Evolutionary conservation across 768 basidiomycete species (phyloP), one percentile per base, ranked within the genome.

Genomic region (Boletus reticuloceps): DNA sequence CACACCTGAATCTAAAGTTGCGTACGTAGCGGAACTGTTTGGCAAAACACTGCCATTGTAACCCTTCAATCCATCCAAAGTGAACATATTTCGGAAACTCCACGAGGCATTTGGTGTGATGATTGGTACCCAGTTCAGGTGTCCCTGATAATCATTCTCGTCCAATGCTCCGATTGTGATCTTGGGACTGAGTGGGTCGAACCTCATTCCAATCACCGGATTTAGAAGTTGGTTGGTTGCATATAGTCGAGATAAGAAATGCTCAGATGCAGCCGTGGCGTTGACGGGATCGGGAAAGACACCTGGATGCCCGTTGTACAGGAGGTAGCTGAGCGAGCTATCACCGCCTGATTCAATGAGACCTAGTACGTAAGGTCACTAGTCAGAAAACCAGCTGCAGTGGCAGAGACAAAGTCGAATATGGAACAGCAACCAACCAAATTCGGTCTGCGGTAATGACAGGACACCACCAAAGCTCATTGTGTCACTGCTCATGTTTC

Each of bases 91-190:
- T 38, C 25, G 19, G 20, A 53, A 19, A 3, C 0, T 4, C 61
- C 58, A 56, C n/a, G 61, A 45, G 12, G 14, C 7, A 19, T 60
- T 60, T 2, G 61, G 61, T 8, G 54, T 67, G 48, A 10, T 47
- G 27, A 68, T 49, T 6, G 54, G 57, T 7, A 68, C 58, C 54
- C 66, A 63, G 32, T 68, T 63, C 17, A 68, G 6, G 1, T 52
- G 51, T 22, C 63, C 68, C 16, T 64, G 49, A 39, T 55, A 62
- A 51, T 67, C 64, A 7, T 44, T 58, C 29, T 55, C 48, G 32
- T 69, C 66, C 43, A 67, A 47, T 6, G 53, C 62, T 6, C 68
- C 66, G 16, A 67, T 67, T 5, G 65, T 67, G n/a, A 67, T 56
- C 31, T 62, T 69, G 9, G 65, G 68, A 27, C 67, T 48, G 14